Conservation (phyloP, 106 monocot genomes). For the Amphibolis antarctica region DNA sequence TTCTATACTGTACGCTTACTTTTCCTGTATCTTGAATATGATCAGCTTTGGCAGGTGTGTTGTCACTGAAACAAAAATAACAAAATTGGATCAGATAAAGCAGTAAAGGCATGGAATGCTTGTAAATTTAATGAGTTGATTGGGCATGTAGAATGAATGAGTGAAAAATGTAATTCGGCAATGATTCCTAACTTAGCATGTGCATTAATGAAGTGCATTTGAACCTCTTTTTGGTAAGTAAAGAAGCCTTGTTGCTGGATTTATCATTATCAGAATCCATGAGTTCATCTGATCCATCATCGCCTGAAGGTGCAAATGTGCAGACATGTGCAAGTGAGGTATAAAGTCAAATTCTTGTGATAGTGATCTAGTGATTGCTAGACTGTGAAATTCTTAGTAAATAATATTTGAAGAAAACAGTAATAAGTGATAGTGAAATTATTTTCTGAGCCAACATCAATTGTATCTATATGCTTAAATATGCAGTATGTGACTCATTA, state of each 20-base stretch:
- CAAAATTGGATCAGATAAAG: neutral
- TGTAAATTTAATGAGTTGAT: neutral
- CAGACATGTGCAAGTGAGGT: slow-evolving; percentile 51
- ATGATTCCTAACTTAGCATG: slow-evolving; percentile 3
- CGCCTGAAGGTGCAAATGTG: slow-evolving; percentile 59
- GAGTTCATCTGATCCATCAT: slow-evolving; percentile 55
- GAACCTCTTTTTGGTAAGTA: slow-evolving; percentile 42
- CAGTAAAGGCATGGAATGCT: neutral
- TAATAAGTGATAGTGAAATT: neutral
- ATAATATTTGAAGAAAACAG: slow-evolving; percentile 1
- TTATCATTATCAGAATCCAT: slow-evolving; percentile 41
- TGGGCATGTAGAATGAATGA: neutral
- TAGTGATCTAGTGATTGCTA: slow-evolving; percentile 25
- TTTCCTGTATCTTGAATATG: slow-evolving; percentile 20
- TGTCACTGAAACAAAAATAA: slow-evolving; percentile 22
- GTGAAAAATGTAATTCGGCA: neutral
- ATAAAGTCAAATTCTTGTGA: slow-evolving; percentile 18
- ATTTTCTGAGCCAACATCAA: neutral
- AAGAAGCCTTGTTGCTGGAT: slow-evolving; percentile 38
- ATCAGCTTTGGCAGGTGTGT: slow-evolving; percentile 6
- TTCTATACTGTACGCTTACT: slow-evolving; percentile 21
- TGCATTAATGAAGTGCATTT: slow-evolving; percentile 39
- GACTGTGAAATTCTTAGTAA: slow-evolving; percentile 10
- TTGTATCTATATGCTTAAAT: neutral
- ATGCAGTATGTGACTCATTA: slow-evolving; percentile 21